phyloP scores from a whole-genome alignment of 176 grass and related monocot genomes.

The Hyparrhenia diplandra region DNA sequence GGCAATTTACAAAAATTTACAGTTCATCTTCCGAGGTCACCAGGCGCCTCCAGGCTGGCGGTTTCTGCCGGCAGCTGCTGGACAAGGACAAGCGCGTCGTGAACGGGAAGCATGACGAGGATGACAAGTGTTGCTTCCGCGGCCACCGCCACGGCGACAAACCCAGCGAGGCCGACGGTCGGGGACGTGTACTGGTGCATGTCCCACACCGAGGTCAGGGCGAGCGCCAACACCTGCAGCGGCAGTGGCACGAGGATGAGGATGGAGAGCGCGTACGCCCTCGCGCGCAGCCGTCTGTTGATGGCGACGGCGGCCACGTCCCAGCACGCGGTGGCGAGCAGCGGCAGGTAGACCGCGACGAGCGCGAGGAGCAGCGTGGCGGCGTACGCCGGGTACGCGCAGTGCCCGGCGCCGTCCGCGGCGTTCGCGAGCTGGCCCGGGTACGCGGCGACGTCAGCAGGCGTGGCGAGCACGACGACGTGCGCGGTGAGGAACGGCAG shows the following conservation, averaged over 20 bases:
- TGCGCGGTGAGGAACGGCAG: conserved; percentile 34
- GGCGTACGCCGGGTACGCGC: conserved; percentile 39
- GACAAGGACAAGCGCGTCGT: conserved; percentile 25
- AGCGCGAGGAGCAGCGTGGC: conserved; percentile 31
- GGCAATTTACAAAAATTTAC: no score
- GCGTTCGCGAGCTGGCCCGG: conserved; percentile 4
- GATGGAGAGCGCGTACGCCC: conserved; percentile 30
- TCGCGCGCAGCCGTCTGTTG: conserved; percentile 28
- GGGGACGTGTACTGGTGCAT: conserved; percentile 8
- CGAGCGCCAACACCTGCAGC: conserved; percentile 35
- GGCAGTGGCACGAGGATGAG: conserved; percentile 23
- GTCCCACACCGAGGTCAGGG: conserved; percentile 25
- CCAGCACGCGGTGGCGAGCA: conserved; percentile 41
- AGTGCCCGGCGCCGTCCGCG: conserved; percentile 4
- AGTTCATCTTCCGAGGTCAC: neutral
- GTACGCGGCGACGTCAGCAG: neutral
- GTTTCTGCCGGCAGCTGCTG: neutral
- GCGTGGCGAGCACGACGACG: conserved; percentile 6
- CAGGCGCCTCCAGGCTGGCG: neutral
- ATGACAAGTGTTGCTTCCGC: conserved; percentile 4
- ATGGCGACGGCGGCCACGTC: conserved; percentile 34
- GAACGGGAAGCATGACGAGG: conserved; percentile 35
- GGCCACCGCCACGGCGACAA: conserved; percentile 2
- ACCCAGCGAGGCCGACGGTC: neutral
- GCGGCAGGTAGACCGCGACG: conserved; percentile 26